Conservation (phyloP, 139 green algal species). For the Picochlorum sp. region DNA sequence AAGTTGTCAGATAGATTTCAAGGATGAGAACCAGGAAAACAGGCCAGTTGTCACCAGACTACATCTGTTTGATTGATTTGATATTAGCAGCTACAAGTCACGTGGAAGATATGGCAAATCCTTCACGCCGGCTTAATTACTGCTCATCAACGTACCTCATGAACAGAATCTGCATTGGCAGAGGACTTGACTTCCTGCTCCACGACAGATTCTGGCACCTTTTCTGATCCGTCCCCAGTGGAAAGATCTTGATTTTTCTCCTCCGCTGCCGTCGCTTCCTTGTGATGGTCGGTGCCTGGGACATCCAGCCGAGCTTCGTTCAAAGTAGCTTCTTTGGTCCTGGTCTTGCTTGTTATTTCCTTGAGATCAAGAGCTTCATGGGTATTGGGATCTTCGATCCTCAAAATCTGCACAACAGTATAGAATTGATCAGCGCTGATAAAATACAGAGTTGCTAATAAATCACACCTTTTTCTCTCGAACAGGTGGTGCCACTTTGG, state of each 20-base stretch:
- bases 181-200: neutral
- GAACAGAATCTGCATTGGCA: neutral
- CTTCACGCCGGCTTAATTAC: constrained; percentile 22
- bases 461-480: constrained; percentile 8
- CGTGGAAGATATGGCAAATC: constrained; percentile 6
- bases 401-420: constrained; percentile 9
- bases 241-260: neutral
- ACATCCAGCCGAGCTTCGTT: neutral
- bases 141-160: neutral
- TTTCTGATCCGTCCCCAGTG: neutral
- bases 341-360: constrained; percentile 5
- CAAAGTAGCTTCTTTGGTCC: neutral
- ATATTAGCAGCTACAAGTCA: constrained; percentile 19
- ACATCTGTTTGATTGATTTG: constrained; percentile 4
- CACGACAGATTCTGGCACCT: neutral
- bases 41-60: constrained; percentile 11
- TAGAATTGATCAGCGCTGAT: too few relatives aligned
- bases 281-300: neutral
- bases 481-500: neutral
- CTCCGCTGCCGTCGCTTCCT: neutral
- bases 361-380: constrained; percentile 21
- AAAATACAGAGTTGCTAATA: neutral
- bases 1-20: too few relatives aligned
- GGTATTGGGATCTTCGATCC: constrained; percentile 24
- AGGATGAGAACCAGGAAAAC: neutral